Conservation (phyloP, 1,284 basidiomycete species). For the Heterobasidion occidentale region DNA sequence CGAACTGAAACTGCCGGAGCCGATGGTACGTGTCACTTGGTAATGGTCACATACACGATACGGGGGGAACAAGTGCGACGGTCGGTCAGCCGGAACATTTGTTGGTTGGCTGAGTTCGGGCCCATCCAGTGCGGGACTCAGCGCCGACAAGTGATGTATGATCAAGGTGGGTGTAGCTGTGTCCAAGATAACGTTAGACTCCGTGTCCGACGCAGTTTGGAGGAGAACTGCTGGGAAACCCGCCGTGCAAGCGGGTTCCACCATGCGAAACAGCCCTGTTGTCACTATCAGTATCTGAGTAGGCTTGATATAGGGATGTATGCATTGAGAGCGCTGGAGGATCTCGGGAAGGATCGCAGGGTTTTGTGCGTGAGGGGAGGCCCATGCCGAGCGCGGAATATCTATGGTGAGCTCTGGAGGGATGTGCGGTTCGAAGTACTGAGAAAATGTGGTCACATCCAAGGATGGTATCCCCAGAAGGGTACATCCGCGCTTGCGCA, state of each 20-base stretch:
- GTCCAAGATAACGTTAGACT: background rate
- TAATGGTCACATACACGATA: background rate
- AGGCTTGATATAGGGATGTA: background rate
- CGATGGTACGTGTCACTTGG: background rate
- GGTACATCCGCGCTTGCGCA: background rate
- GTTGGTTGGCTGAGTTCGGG: background rate
- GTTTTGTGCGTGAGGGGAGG: background rate
- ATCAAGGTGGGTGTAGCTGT: background rate
- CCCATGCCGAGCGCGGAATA: background rate
- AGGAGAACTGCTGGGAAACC: background rate
- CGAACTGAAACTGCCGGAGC: background rate
- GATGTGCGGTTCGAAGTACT: background rate
- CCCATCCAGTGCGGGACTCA: background rate
- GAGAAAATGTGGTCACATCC: background rate
- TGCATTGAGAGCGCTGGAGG: background rate
- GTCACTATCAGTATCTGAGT: background rate
- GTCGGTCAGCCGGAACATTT: no score
- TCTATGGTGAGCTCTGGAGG: background rate
- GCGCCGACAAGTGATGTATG: background rate
- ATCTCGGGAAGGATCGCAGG: background rate
- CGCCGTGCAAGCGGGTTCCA: background rate
- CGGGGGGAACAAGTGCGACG: background rate
- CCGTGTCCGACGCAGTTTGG: no score
- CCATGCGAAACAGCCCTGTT: background rate
- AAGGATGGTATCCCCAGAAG: background rate